phyloP scores from a whole-genome alignment of 2,329 filamentous ascomycete genomes.

The Daldinia sp. region DNA sequence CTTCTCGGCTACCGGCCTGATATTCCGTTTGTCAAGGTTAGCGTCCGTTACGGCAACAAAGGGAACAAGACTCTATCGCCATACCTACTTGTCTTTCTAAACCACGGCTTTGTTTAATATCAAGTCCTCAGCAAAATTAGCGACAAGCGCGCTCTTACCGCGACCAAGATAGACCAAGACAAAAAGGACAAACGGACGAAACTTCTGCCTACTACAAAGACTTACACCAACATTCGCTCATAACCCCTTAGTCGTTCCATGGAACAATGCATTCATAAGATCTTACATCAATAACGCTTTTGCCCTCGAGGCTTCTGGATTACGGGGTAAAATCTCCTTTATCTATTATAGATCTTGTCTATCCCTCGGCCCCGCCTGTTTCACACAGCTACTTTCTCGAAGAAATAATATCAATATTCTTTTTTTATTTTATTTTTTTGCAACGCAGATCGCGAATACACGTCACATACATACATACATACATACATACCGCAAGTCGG shows the following conservation, averaged over 20 bases:
- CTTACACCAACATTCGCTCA: conserved; percentile 3
- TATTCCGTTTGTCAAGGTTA: conserved; percentile 26
- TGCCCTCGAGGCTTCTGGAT: conserved; percentile 44
- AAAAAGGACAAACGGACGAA: conserved; percentile 12
- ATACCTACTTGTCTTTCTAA: neutral
- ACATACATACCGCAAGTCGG: conserved; percentile 13
- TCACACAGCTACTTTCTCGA: conserved; percentile 13
- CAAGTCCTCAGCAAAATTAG: neutral
- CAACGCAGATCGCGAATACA: conserved; percentile 9
- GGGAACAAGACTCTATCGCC: conserved; percentile 13
- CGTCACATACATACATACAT: neutral
- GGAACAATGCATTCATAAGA: conserved; percentile 50
- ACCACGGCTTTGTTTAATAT: conserved; percentile 27
- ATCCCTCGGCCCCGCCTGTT: conserved; percentile 25
- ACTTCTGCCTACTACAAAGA: conserved; percentile 38
- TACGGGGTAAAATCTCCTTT: conserved; percentile 29
- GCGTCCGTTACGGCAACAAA: conserved; percentile 25
- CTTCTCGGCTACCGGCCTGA: conserved; percentile 31
- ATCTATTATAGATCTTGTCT: conserved; percentile 48
- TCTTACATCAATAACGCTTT: conserved; percentile 41
- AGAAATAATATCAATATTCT: conserved; percentile 26
- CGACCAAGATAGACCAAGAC: conserved; percentile 25
- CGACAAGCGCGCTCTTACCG: conserved; percentile 20
- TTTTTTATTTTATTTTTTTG: neutral
- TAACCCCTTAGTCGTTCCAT: conserved; percentile 38